Base-by-base conservation (phyloP, 2,329 filamentous ascomycete genomes). In the Immersiporthe knoxdaviesiana region DNA sequence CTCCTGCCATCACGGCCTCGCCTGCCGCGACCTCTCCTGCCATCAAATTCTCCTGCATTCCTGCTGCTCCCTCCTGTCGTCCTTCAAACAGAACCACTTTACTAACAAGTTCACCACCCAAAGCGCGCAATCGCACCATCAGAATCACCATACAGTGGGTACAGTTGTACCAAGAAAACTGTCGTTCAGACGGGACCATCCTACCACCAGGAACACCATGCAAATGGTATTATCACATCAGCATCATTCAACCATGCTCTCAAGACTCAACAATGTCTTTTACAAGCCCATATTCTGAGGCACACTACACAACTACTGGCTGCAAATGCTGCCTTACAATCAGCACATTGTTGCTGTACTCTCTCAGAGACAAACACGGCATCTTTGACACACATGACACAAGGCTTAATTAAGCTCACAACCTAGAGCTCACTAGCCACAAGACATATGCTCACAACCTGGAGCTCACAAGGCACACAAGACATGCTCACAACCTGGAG, bases 161-260 rank as follows among this genome's bases (percentile, higher is more conserved):
- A n/a, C 44, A 47, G n/a, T 47, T 1, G 21, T 10, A 47, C 7
- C 44, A n/a, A 47, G 1, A 47, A 47, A 6, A 47, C 21, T 16
- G 18, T 47, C 41, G 1, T 21, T 5, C 16, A 44, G 41, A 21
- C 44, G 11, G n/a, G 4, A 16, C 18, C 44, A n/a, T 47, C 44
- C 44, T n/a, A 47, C 21, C 44, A 47, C n/a, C 44, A 47, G 44
- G 44, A n/a, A n/a, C 44, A 47, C 21, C 44, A n/a, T n/a, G n/a
- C 44, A 21, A 21, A n/a, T 10, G 21, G 21, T n/a, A n/a, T 21
- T 7, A n/a, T 10, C 44, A 16, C n/a, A 47, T 6, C 44, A 47
- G 44, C 44, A 47, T 47, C 44, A 47, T 47, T 47, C 44, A 47
- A 47, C 44, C 44, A 47, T 47, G 44, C 44, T 47, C 44, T 47